Evolutionary conservation across 1,284 basidiomycete species (phyloP).

Genomic region (Microbotryum intermedium): DNA sequence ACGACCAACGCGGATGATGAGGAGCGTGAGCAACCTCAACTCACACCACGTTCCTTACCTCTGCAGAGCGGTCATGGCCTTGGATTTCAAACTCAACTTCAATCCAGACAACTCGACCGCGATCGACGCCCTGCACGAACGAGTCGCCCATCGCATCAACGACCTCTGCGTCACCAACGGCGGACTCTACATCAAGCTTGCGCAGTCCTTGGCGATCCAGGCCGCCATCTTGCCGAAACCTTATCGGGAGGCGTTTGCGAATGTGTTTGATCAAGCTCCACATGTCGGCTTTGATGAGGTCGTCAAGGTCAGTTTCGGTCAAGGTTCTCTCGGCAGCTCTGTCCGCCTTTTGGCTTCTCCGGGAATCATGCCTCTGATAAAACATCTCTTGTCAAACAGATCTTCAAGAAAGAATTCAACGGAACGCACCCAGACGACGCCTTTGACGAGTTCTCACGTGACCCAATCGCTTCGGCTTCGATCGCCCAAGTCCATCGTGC

Average conservation of each 20-base stretch:
- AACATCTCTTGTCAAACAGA: slow-evolving; percentile 41
- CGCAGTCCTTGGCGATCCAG: slow-evolving; percentile 61
- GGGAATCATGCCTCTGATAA: too few species aligned
- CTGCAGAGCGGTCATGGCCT: slow-evolving; percentile 54
- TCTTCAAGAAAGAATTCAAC: slow-evolving; percentile 60
- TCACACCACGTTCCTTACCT: neutral
- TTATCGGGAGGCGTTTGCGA: slow-evolving; percentile 69
- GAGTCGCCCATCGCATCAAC: slow-evolving; percentile 68
- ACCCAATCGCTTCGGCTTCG: slow-evolving; percentile 71
- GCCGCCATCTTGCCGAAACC: slow-evolving; percentile 64
- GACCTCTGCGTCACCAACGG: slow-evolving; percentile 64
- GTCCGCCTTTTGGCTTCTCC: neutral
- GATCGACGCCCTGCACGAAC: slow-evolving; percentile 68
- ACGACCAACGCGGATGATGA: neutral
- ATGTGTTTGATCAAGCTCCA: slow-evolving; percentile 76
- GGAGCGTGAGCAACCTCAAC: neutral
- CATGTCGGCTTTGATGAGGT: slow-evolving; percentile 66
- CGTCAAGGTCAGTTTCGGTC: slow-evolving; percentile 17
- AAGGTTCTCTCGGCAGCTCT: neutral
- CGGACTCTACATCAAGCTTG: slow-evolving; percentile 84
- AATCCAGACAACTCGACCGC: slow-evolving; percentile 51
- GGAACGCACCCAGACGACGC: slow-evolving; percentile 57
- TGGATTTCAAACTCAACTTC: slow-evolving; percentile 81
- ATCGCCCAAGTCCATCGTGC: slow-evolving; percentile 84
- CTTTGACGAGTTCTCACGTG: slow-evolving; percentile 65